Evolutionary conservation across 1,284 basidiomycete species (phyloP).

Genomic region (Rhodofomes roseus): DNA sequence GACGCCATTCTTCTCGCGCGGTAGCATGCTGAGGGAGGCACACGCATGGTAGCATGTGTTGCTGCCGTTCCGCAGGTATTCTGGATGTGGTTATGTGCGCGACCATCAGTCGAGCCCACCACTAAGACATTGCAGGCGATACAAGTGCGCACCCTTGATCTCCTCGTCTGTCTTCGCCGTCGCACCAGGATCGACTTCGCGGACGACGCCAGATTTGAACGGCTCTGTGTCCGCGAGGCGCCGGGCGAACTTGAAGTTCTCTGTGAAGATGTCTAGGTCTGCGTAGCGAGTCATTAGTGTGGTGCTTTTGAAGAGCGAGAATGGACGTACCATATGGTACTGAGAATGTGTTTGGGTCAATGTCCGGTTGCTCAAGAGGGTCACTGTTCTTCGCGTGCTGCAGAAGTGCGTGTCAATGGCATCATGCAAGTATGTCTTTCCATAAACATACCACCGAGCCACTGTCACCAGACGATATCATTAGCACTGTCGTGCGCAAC

Average conservation of each 20-base stretch:
- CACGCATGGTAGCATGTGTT: slow-evolving; percentile 13
- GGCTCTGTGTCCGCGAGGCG: slow-evolving; percentile 15
- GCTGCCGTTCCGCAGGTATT: slow-evolving; percentile 15
- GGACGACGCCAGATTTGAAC: slow-evolving; percentile 11
- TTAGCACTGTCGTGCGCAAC: background rate
- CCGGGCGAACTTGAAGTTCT: slow-evolving; percentile 11
- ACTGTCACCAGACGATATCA: background rate
- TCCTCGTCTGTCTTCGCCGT: slow-evolving; percentile 12
- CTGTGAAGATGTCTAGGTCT: slow-evolving; percentile 17
- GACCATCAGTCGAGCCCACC: background rate
- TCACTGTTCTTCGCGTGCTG: slow-evolving; percentile 9
- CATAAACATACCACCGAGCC: slow-evolving; percentile 7
- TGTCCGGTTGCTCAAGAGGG: slow-evolving; percentile 8
- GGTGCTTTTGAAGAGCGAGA: background rate
- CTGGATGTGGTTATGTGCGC: background rate
- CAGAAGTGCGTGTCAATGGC: background rate
- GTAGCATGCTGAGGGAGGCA: slow-evolving; percentile 38
- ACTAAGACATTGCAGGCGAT: background rate
- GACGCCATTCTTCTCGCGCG: slow-evolving; percentile 46
- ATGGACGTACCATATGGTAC: slow-evolving; percentile 6
- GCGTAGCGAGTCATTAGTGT: background rate
- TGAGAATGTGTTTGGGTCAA: slow-evolving; percentile 10
- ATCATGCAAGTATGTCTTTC: background rate
- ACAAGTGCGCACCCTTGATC: slow-evolving; percentile 7
- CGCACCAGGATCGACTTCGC: slow-evolving; percentile 10